A percentile compares a stretch with the other conserved stretches of the same genome.
Conservation (phyloP, 2,329 filamentous ascomycete genomes). For the Xylariaceae sp. region DNA sequence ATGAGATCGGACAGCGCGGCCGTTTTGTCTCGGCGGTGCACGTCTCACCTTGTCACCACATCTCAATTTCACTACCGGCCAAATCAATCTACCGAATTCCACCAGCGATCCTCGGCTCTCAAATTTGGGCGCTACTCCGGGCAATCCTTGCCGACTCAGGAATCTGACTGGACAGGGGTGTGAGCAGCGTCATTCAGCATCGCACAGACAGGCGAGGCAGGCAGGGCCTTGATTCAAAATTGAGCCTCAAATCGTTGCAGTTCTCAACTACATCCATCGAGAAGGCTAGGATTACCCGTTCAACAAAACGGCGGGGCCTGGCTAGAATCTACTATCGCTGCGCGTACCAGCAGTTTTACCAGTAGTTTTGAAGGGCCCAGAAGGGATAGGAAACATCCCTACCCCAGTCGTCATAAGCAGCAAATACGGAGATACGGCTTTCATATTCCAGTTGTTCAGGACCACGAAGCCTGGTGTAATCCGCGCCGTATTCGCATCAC, state of each 20-base stretch:
- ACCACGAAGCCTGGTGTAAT: too few relatives aligned
- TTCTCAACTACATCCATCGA: neutral
- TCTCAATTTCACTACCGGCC: slow-evolving; percentile 22
- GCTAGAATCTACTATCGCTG: too few relatives aligned
- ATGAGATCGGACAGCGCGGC: slow-evolving; percentile 14
- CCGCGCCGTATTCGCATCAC: too few relatives aligned
- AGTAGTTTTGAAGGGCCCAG: too few relatives aligned
- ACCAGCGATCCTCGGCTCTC: slow-evolving; percentile 6
- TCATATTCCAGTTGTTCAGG: too few relatives aligned
- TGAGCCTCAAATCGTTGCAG: too few relatives aligned
- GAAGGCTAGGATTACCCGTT: neutral
- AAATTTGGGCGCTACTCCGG: slow-evolving; percentile 1
- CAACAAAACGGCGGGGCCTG: too few relatives aligned
- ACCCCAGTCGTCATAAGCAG: too few relatives aligned
- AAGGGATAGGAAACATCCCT: too few relatives aligned
- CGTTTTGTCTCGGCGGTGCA: slow-evolving; percentile 9
- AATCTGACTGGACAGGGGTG: neutral
- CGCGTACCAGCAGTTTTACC: too few relatives aligned
- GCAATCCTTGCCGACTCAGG: slow-evolving; percentile 6
- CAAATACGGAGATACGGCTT: too few relatives aligned
- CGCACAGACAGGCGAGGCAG: slow-evolving; percentile 1
- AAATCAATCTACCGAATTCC: slow-evolving; percentile 14
- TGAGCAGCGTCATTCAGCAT: neutral
- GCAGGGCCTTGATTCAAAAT: neutral
- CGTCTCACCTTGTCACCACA: slow-evolving; percentile 8